Evolutionary conservation across 169 alveolate genomes (phyloP).

Genomic region (Cryptosporidium felis): DNA sequence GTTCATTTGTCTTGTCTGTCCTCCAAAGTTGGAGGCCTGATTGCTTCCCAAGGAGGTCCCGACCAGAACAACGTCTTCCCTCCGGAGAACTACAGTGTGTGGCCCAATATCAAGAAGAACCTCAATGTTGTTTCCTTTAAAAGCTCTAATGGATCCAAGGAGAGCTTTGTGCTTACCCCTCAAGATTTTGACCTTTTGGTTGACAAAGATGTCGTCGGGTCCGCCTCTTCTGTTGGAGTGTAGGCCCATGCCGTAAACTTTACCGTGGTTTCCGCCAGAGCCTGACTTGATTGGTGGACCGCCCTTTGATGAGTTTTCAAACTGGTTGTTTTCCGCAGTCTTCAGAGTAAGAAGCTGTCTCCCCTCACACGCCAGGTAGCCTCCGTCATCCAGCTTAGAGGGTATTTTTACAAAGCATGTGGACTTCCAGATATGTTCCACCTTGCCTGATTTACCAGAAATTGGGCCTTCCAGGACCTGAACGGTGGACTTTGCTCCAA

Average conservation of each 20-base stretch:
- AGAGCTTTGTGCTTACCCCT: slow-evolving; percentile 60
- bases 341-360: slow-evolving; percentile 18
- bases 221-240: slow-evolving; percentile 28
- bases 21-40: slow-evolving; percentile 27
- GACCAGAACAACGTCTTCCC: slow-evolving; percentile 47
- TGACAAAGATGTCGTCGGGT: slow-evolving; percentile 53
- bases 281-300: not conserved
- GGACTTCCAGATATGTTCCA: slow-evolving; percentile 69
- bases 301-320: slow-evolving; percentile 1
- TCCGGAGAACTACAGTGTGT: slow-evolving; percentile 46
- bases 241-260: slow-evolving; percentile 51
- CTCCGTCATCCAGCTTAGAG: slow-evolving; percentile 45
- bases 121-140: slow-evolving; percentile 58
- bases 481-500: slow-evolving; percentile 66
- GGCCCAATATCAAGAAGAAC: slow-evolving; percentile 65
- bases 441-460: slow-evolving; percentile 57
- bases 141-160: slow-evolving; percentile 52
- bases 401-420: slow-evolving; percentile 59
- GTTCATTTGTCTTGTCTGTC: slow-evolving; percentile 6
- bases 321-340: slow-evolving; percentile 6
- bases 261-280: not conserved
- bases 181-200: slow-evolving; percentile 35
- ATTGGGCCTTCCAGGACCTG: slow-evolving; percentile 31
- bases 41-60: not conserved
- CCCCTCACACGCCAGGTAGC: slow-evolving; percentile 54